A percentile compares a stretch with the other conserved stretches of the same genome.
These are phyloP conservation scores for Trichoderma sp. DNA, from an alignment of 2,329 filamentous ascomycete species.

Conservation along the genomic window DNA sequence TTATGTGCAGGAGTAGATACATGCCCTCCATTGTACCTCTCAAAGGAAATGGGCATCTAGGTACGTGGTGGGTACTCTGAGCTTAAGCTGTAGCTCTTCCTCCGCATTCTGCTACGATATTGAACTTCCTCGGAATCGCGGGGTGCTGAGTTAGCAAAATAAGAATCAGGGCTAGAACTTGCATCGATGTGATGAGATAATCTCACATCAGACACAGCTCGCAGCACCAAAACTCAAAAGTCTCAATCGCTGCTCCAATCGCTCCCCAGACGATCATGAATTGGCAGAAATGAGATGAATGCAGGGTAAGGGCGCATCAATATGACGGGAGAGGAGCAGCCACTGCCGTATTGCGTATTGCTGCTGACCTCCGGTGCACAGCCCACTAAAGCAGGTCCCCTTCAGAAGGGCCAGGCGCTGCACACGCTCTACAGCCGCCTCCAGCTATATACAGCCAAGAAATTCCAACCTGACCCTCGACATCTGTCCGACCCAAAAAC, in stretches of 20 bases:
- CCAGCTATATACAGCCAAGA: constrained; percentile 3
- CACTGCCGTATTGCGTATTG: constrained; percentile 1
- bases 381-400: constrained; percentile 15
- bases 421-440: background rate
- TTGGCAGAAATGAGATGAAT: background rate
- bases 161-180: background rate
- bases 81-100: background rate
- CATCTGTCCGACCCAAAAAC: background rate
- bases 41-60: background rate
- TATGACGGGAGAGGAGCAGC: background rate
- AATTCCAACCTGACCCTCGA: background rate
- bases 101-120: background rate
- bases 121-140: background rate
- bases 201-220: constrained; percentile 16
- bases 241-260: background rate
- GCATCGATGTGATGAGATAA: constrained; percentile 24
- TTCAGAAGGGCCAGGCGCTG: constrained; percentile 11
- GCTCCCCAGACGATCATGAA: background rate
- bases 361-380: constrained; percentile 13
- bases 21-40: background rate
- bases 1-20: background rate
- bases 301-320: background rate
- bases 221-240: constrained; percentile 5
- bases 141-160: background rate
- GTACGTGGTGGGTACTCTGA: background rate